Percentiles rank a stretch among this genome's conserved stretches.
These are phyloP conservation scores for Ramaria rubella DNA, from an alignment of 768 basidiomycete species.

Conservation along the genomic window DNA sequence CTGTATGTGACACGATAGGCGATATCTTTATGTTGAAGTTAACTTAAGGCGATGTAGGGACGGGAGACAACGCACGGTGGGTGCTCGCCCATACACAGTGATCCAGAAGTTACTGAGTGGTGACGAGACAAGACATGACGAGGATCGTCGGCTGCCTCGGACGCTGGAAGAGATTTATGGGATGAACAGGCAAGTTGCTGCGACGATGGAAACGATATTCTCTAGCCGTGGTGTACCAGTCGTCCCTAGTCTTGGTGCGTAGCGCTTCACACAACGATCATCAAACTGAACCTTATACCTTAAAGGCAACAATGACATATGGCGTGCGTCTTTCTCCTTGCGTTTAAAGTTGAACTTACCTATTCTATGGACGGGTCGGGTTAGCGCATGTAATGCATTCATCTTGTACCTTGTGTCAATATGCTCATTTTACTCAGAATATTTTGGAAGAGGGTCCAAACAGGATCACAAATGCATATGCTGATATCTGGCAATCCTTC, in stretches of 20 bases:
- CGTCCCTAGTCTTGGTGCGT: constrained; percentile 67
- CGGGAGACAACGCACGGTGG: constrained; percentile 69
- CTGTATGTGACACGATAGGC: constrained; percentile 41
- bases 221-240: constrained; percentile 63
- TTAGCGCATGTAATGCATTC: constrained; percentile 43
- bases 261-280: neutral
- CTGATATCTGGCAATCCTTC: constrained; percentile 73
- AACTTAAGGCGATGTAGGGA: constrained; percentile 40
- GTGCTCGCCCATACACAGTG: too few species aligned
- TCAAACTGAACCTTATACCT: neutral
- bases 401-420: constrained; percentile 5
- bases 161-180: constrained; percentile 74
- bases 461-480: constrained; percentile 14
- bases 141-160: constrained; percentile 73
- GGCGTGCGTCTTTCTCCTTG: constrained; percentile 50
- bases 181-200: constrained; percentile 58
- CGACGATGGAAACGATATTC: constrained; percentile 71
- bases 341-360: neutral
- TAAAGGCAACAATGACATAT: constrained; percentile 86
- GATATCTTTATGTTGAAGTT: constrained; percentile 3
- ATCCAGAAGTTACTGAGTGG: too few species aligned
- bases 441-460: constrained; percentile 9
- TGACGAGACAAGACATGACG: constrained; percentile 61
- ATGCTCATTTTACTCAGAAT: constrained; percentile 2
- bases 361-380: constrained; percentile 10